Percentiles rank a stretch among this genome's conserved stretches.
phyloP scores from a whole-genome alignment of 176 grass and related monocot species.

The Eremochloa ophiuroides region DNA sequence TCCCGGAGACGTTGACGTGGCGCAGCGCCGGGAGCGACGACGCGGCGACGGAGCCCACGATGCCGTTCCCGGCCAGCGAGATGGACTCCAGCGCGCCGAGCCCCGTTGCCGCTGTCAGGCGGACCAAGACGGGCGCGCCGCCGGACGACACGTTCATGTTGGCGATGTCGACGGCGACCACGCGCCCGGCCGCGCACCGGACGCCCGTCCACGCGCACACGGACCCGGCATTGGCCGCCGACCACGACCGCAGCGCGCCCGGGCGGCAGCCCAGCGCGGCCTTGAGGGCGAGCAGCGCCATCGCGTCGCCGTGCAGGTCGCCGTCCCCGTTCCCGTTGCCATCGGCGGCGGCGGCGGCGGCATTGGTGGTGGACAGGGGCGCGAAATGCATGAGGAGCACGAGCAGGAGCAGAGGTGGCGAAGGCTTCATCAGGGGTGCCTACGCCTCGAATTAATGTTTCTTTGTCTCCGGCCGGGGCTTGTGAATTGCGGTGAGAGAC shows the following conservation, averaged over 20 bases:
- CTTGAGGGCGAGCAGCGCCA: constrained; percentile 53
- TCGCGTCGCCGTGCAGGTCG: constrained; percentile 48
- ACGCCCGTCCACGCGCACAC: constrained; percentile 87
- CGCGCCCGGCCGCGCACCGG: constrained; percentile 52
- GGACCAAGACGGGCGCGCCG: constrained; percentile 9
- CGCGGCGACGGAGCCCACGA: constrained; percentile 38
- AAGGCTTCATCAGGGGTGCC: constrained; percentile 24
- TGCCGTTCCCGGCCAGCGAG: constrained; percentile 72
- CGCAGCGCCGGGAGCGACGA: constrained; percentile 46
- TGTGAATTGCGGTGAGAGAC: neutral
- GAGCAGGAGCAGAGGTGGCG: constrained; percentile 14
- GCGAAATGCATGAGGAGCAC: constrained; percentile 12
- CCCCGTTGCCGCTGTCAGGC: constrained; percentile 24
- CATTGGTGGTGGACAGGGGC: neutral
- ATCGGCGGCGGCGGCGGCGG: neutral
- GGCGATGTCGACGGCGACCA: constrained; percentile 58
- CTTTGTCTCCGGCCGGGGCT: neutral
- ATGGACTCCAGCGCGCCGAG: constrained; percentile 55
- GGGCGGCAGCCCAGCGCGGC: constrained; percentile 31
- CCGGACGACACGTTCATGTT: constrained; percentile 69
- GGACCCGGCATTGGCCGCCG: constrained; percentile 30
- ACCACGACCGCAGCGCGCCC: constrained; percentile 48
- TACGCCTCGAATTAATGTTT: neutral
- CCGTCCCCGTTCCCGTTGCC: neutral
- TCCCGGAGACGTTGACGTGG: constrained; percentile 64